A percentile compares a stretch with the other conserved stretches of the same genome.
Evolutionary conservation across 495 filamentous ascomycete genomes (phyloP).

Genomic region (Cenococcum geophilum): DNA sequence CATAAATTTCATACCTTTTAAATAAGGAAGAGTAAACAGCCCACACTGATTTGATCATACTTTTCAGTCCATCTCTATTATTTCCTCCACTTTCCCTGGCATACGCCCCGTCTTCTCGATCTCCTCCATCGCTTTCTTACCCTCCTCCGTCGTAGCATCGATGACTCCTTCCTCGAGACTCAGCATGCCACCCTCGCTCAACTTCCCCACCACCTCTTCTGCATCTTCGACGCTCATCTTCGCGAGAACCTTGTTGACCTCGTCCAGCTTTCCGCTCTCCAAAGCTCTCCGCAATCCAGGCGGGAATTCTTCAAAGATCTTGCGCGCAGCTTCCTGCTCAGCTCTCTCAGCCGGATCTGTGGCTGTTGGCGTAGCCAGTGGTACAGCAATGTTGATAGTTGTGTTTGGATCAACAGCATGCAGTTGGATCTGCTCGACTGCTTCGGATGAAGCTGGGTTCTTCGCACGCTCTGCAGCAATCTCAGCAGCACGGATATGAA

Average conservation of each 20-base stretch:
- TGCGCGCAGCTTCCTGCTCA: slow-evolving; percentile 57
- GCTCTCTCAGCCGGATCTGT: slow-evolving; percentile 43
- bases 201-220: slow-evolving; percentile 76
- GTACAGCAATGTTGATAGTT: slow-evolving; percentile 80
- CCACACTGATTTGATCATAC: background rate
- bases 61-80: slow-evolving; percentile 38
- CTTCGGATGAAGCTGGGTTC: slow-evolving; percentile 50
- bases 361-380: slow-evolving; percentile 38
- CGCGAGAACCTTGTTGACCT: slow-evolving; percentile 93
- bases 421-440: slow-evolving; percentile 95
- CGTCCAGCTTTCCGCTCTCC: slow-evolving; percentile 76
- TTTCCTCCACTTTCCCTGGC: slow-evolving; percentile 32
- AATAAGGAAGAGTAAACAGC: background rate
- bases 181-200: slow-evolving; percentile 85
- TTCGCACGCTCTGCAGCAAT: slow-evolving; percentile 63
- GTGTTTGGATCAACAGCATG: slow-evolving; percentile 94
- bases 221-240: slow-evolving; percentile 91
- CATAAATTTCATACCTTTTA: too few species aligned
- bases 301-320: slow-evolving; percentile 78
- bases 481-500: slow-evolving; percentile 71
- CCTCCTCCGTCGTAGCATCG: slow-evolving; percentile 92
- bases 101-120: slow-evolving; percentile 58
- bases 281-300: slow-evolving; percentile 74
- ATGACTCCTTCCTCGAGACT: slow-evolving; percentile 89
- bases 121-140: slow-evolving; percentile 66